A percentile compares a stretch with the other conserved stretches of the same genome.
These are phyloP conservation scores for Pseudodiploospora longispora DNA, from an alignment of 2,329 filamentous ascomycete genomes.

Conservation along the genomic window DNA sequence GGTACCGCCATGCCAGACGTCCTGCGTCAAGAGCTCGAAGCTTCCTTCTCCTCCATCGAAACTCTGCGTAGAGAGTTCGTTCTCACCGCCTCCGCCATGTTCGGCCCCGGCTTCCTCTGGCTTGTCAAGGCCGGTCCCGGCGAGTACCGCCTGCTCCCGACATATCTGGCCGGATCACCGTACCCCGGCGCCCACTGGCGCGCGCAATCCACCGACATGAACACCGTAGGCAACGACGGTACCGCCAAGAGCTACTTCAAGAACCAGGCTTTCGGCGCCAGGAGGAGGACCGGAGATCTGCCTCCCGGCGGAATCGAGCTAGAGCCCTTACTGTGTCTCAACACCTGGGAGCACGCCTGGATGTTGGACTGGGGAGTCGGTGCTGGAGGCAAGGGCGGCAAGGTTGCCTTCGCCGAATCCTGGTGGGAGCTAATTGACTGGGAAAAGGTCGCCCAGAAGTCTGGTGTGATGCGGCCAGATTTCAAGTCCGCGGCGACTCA, in stretches of 20 bases:
- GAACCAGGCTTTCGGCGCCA: slow-evolving; percentile 24
- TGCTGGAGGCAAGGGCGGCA: slow-evolving; percentile 55
- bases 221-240: slow-evolving; percentile 42
- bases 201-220: slow-evolving; percentile 61
- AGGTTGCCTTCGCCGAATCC: slow-evolving; percentile 62
- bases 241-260: slow-evolving; percentile 31
- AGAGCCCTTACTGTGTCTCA: slow-evolving; percentile 78
- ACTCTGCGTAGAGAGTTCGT: slow-evolving; percentile 75
- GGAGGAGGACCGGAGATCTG: slow-evolving; percentile 24
- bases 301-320: slow-evolving; percentile 62
- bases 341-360: slow-evolving; percentile 95
- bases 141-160: slow-evolving; percentile 65
- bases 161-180: slow-evolving; percentile 86
- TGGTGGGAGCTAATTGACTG: slow-evolving; percentile 93
- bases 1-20: slow-evolving; percentile 44
- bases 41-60: slow-evolving; percentile 73
- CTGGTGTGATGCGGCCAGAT: slow-evolving; percentile 24
- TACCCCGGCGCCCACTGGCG: slow-evolving; percentile 81
- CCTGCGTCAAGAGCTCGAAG: slow-evolving; percentile 53
- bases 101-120: slow-evolving; percentile 96
- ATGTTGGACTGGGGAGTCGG: slow-evolving; percentile 67
- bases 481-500: slow-evolving; percentile 21
- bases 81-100: slow-evolving; percentile 79
- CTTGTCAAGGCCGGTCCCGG: slow-evolving; percentile 55
- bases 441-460: slow-evolving; percentile 53